Evolutionary conservation across 176 grass and related monocot species (phyloP).

Genomic region (Olyra latifolia): DNA sequence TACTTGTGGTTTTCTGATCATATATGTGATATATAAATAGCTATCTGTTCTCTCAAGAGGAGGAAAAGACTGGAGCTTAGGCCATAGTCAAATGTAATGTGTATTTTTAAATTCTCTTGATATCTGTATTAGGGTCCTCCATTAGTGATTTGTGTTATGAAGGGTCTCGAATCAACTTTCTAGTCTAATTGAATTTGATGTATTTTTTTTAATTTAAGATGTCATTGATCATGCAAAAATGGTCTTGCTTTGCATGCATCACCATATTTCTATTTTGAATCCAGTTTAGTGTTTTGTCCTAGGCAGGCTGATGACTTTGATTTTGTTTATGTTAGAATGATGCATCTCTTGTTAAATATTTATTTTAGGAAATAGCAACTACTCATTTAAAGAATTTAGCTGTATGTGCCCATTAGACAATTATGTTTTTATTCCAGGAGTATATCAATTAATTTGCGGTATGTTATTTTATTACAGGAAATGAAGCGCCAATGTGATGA

Average conservation of each 20-base stretch:
- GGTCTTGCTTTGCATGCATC: neutral
- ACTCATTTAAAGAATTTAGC: conserved; percentile 10
- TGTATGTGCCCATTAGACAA: neutral
- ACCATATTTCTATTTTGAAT: conserved; percentile 10
- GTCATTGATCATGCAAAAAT: conserved; percentile 13
- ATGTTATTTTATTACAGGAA: conserved; percentile 58
- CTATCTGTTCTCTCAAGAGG: neutral
- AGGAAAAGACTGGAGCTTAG: neutral
- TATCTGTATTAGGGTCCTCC: neutral
- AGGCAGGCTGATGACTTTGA: neutral
- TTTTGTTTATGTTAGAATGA: conserved; percentile 2
- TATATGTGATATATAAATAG: neutral
- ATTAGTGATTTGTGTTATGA: neutral
- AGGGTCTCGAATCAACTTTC: neutral
- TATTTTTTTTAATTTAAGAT: neutral
- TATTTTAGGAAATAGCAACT: neutral
- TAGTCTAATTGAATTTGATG: neutral
- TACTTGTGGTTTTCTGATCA: neutral
- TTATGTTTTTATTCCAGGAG: conserved; percentile 1
- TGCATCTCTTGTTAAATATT: neutral
- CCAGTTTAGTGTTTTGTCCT: conserved; percentile 5
- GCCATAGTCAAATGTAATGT: neutral
- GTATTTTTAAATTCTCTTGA: neutral
- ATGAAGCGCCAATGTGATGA: conserved; percentile 98
- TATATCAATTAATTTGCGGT: neutral